These are phyloP conservation scores for Kazachstania africana DNA, from an alignment of 805 yeast species.

Conservation along the genomic window DNA sequence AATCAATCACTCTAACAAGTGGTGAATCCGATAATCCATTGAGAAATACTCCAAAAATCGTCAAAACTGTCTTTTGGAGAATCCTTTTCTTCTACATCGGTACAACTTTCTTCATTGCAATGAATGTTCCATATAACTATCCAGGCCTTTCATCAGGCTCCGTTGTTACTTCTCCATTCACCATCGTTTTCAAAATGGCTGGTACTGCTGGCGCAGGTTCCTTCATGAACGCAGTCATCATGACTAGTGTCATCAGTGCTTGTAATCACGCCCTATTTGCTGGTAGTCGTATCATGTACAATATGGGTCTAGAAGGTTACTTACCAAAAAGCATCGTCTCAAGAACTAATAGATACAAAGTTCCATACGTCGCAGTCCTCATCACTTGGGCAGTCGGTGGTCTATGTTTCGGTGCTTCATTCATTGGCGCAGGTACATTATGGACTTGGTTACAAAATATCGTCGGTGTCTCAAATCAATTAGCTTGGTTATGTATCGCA, in stretches of 20 bases:
- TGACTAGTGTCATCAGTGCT: constrained; percentile 44
- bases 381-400: constrained; percentile 45
- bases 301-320: constrained; percentile 39
- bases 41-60: constrained; percentile 47
- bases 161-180: constrained; percentile 33
- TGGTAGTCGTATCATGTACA: constrained; percentile 37
- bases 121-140: constrained; percentile 49
- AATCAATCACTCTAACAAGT: constrained; percentile 35
- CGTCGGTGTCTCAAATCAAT: constrained; percentile 42
- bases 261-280: constrained; percentile 45
- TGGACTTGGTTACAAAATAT: constrained; percentile 43
- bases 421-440: constrained; percentile 40
- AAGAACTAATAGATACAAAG: constrained; percentile 30
- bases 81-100: constrained; percentile 44
- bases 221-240: constrained; percentile 41
- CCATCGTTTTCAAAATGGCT: constrained; percentile 40
- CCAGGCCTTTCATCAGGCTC: constrained; percentile 28
- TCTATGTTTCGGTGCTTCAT: constrained; percentile 48
- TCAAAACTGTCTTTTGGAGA: constrained; percentile 47
- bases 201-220: constrained; percentile 39
- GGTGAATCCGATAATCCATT: constrained; percentile 51
- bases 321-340: constrained; percentile 23
- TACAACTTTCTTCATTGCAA: constrained; percentile 46
- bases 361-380: constrained; percentile 39
- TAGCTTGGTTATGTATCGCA: constrained; percentile 40